Base-by-base conservation (phyloP, 2,329 filamentous ascomycete genomes). In the Pseudopithomyces chartarum region DNA sequence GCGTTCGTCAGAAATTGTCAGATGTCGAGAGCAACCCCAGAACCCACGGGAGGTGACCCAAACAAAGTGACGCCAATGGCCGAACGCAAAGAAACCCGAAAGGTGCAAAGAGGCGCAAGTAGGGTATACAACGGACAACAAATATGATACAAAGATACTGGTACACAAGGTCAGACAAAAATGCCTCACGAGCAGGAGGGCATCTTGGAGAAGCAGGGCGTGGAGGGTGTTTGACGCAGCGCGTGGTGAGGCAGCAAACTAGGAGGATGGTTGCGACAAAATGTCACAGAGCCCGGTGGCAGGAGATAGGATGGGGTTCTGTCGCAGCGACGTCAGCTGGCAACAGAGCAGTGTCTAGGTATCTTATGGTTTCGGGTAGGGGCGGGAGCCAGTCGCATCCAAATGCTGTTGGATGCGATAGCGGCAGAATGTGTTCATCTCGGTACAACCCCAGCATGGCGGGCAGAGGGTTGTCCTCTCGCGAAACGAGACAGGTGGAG, bases 251-350 rank as follows among this genome's bases (percentile, higher is more conserved):
- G 38, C 38, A 48, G 45, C 45, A 50, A 36, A 20, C 36, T 20
- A 19, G 47, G 22, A 36, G 43, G 59, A 53, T n/a, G 59, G 55
- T 54, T 29, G 59, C 56, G 56, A 34, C 48, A 45, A 47, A 32
- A n/a, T 56, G 56, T 61, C 53, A 49, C 55, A 58, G 47, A 53
- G 48, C 22, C 3, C 13, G 22, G 23, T 45, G 23, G 19, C 43
- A 33, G 29, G 34, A 43, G 34, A 34, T 11, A 15, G 17, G 13
- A 15, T 32, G n/a, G 46, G n/a, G 22, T 13, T 32, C 34, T 39
- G 47, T 50, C 15, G 47, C 34, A 39, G 13, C 34, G 47, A 50
- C 47, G 34, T 50, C 47, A 50, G 34, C 34, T 48, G 46, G 46
- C 23, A 38, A 17, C 26, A 17, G 46, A 48, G 46, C 32, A 48